A percentile compares a stretch with the other conserved stretches of the same genome.
These are phyloP conservation scores for Zygoascus ofunaensis DNA, from an alignment of 805 yeast genomes.

Conservation along the genomic window DNA sequence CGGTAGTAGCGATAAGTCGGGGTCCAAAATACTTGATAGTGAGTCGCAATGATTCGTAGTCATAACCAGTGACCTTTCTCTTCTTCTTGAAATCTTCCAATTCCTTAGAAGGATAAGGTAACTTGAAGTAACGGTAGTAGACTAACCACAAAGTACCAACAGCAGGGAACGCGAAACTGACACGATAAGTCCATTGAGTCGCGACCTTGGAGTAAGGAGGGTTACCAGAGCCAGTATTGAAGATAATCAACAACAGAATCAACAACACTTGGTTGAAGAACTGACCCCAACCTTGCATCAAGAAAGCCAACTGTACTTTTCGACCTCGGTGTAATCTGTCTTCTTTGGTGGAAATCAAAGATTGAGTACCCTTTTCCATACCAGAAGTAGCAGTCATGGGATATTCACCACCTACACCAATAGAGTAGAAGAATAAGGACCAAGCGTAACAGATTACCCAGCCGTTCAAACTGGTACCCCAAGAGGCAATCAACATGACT, in stretches of 20 bases:
- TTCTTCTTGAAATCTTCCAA: conserved; percentile 25
- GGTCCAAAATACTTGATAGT: conserved; percentile 24
- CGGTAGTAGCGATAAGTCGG: conserved; percentile 52
- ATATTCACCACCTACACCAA: conserved; percentile 60
- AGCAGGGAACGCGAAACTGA: conserved; percentile 31
- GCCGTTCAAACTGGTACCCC: conserved; percentile 46
- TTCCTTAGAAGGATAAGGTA: conserved; percentile 27
- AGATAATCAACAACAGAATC: conserved; percentile 72
- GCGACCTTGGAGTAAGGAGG: conserved; percentile 43
- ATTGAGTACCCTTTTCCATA: conserved; percentile 44
- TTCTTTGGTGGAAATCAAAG: conserved; percentile 21
- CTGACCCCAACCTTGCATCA: conserved; percentile 97
- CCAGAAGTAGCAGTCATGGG: conserved; percentile 57
- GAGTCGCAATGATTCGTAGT: conserved; percentile 24
- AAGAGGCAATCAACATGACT: conserved; percentile 48
- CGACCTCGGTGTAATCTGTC: conserved; percentile 34
- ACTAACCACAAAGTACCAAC: conserved; percentile 32
- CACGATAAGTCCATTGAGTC: conserved; percentile 33
- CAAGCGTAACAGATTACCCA: conserved; percentile 43
- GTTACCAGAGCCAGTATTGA: conserved; percentile 91
- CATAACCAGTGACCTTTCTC: conserved; percentile 31
- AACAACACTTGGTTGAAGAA: conserved; percentile 82
- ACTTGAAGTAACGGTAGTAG: conserved; percentile 31
- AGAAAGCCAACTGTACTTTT: conserved; percentile 42
- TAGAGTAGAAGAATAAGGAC: conserved; percentile 40